These are phyloP conservation scores for Pseudevernia furfuracea DNA, from an alignment of 495 filamentous ascomycete genomes.

Conservation along the genomic window DNA sequence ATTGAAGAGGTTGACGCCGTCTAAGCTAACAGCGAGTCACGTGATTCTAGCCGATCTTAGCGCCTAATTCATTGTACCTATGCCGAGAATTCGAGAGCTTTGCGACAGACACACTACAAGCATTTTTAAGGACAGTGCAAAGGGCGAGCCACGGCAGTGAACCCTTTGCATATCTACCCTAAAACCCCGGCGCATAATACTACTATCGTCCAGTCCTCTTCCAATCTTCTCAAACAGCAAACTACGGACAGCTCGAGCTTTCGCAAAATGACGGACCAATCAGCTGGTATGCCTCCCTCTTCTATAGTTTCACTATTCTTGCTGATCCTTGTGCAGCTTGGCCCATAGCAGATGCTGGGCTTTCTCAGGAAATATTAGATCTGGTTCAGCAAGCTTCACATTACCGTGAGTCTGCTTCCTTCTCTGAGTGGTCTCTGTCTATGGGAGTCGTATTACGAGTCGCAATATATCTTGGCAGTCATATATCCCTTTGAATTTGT, in stretches of 20 bases:
- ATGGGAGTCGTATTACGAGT: background rate
- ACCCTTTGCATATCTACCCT: conserved; percentile 37
- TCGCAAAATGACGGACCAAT: conserved; percentile 6
- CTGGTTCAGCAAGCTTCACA: conserved; percentile 88
- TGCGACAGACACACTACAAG: no score
- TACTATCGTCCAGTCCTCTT: background rate
- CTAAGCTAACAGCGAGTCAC: background rate
- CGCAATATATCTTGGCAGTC: background rate
- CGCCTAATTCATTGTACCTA: background rate
- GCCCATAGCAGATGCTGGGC: conserved; percentile 75
- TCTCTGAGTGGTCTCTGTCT: background rate
- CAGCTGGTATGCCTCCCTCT: conserved; percentile 8
- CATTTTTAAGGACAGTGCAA: conserved; percentile 13
- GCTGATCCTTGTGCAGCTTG: conserved; percentile 49
- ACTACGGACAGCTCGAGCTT: background rate
- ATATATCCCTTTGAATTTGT: background rate
- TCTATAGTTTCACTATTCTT: background rate
- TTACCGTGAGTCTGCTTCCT: conserved; percentile 44
- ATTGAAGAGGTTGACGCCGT: conserved; percentile 11
- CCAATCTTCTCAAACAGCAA: background rate
- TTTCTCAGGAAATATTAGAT: conserved; percentile 77
- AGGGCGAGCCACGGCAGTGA: conserved; percentile 59
- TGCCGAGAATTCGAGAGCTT: background rate
- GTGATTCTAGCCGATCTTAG: background rate
- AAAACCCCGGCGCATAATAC: background rate